Percentiles rank a stretch among this genome's conserved stretches.
These are phyloP conservation scores for Candida gorgasii DNA, from an alignment of 805 yeast genomes.

Conservation along the genomic window DNA sequence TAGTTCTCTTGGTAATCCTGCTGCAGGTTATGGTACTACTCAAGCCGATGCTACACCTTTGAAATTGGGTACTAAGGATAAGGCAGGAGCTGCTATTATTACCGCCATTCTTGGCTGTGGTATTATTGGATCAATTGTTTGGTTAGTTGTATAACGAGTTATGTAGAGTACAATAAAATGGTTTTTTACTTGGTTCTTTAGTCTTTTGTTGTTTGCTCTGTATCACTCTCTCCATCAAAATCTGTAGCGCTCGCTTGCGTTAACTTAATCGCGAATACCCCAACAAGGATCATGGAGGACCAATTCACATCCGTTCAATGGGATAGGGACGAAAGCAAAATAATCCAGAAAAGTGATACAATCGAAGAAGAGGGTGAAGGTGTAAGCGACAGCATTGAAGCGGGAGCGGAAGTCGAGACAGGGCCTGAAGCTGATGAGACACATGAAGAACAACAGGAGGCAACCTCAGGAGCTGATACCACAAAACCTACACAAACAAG, in stretches of 20 bases:
- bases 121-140: conserved; percentile 42
- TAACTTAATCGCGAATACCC: neutral
- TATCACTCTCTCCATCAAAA: too few relatives aligned
- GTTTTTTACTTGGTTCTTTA: too few relatives aligned
- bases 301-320: conserved; percentile 59
- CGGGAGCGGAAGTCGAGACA: conserved; percentile 17
- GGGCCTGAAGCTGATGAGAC: conserved; percentile 8
- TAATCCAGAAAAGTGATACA: conserved; percentile 2
- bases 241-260: neutral
- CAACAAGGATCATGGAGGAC: conserved; percentile 30
- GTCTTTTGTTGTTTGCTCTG: too few relatives aligned
- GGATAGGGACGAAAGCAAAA: conserved; percentile 45
- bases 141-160: conserved; percentile 34
- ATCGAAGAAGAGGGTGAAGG: neutral
- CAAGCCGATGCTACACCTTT: conserved; percentile 42
- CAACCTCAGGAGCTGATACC: neutral
- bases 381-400: conserved; percentile 4
- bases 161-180: too few relatives aligned
- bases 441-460: neutral
- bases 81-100: conserved; percentile 86
- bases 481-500: neutral
- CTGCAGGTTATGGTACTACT: conserved; percentile 60
- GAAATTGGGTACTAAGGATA: conserved; percentile 52
- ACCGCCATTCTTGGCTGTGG: conserved; percentile 67
- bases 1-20: conserved; percentile 62